phyloP scores from a whole-genome alignment of 2,329 filamentous ascomycete genomes.

The Fusarium aywerte region DNA sequence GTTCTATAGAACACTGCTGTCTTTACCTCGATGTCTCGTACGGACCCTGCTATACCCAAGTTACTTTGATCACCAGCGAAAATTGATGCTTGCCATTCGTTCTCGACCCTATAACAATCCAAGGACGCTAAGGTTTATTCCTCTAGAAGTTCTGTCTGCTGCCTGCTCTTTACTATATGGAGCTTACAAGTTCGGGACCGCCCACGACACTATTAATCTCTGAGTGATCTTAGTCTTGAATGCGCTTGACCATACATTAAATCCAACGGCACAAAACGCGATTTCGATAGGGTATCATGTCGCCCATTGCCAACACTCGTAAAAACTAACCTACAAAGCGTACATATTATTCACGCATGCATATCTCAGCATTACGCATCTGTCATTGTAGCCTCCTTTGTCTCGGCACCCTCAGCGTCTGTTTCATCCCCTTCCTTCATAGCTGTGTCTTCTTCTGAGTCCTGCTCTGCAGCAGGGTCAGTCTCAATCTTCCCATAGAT shows the following conservation, averaged over 20 bases:
- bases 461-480: conserved; percentile 12
- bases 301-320: conserved; percentile 18
- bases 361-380: conserved; percentile 17
- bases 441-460: conserved; percentile 30
- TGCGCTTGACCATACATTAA: not conserved
- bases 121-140: not conserved
- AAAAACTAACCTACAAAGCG: conserved; percentile 7
- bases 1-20: not conserved
- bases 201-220: not conserved
- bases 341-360: not conserved
- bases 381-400: conserved; percentile 36
- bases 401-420: conserved; percentile 3
- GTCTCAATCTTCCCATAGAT: conserved; percentile 43
- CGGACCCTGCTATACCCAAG: not conserved
- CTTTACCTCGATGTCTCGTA: not conserved
- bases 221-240: not conserved
- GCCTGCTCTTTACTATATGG: no score
- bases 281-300: conserved; percentile 32
- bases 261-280: not conserved
- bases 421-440: conserved; percentile 35
- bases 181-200: not conserved
- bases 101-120: not conserved
- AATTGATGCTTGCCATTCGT: not conserved
- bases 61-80: not conserved
- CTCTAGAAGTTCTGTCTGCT: not conserved